Evolutionary conservation across 768 basidiomycete species (phyloP).

Genomic region (Termitomyces sp.): DNA sequence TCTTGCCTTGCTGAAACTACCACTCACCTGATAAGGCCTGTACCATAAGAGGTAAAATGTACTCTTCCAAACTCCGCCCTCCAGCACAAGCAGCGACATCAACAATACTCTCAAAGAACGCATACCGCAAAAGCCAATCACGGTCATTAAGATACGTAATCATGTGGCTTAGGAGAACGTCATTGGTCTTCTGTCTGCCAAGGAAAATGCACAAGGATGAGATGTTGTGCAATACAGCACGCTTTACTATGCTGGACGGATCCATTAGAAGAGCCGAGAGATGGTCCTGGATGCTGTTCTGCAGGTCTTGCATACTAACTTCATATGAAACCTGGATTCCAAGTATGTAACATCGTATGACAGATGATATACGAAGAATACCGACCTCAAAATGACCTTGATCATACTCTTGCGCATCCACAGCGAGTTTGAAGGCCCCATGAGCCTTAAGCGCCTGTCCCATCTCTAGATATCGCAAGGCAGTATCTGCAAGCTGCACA

Average conservation of each 20-base stretch:
- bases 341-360: not conserved
- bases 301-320: slow-evolving; percentile 78
- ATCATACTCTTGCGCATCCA: slow-evolving; percentile 69
- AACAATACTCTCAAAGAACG: slow-evolving; percentile 94
- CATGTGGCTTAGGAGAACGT: slow-evolving; percentile 88
- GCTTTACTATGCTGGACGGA: slow-evolving; percentile 83
- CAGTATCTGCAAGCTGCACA: slow-evolving; percentile 79
- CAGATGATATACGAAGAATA: not conserved
- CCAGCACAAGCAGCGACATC: slow-evolving; percentile 95
- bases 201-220: slow-evolving; percentile 90
- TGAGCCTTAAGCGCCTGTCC: slow-evolving; percentile 86
- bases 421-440: slow-evolving; percentile 60
- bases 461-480: slow-evolving; percentile 88
- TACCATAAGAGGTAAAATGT: slow-evolving; percentile 94
- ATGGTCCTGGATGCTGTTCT: slow-evolving; percentile 81
- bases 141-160: slow-evolving; percentile 81
- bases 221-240: slow-evolving; percentile 83
- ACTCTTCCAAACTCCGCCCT: slow-evolving; percentile 87
- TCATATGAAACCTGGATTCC: slow-evolving; percentile 80
- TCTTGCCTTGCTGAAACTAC: slow-evolving; percentile 11
- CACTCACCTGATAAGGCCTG: slow-evolving; percentile 83
- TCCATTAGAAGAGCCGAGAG: slow-evolving; percentile 85
- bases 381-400: slow-evolving; percentile 76
- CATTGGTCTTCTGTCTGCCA: slow-evolving; percentile 89
- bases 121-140: slow-evolving; percentile 87